Percentiles rank a stretch among this genome's conserved stretches.
phyloP scores from a whole-genome alignment of 108 stramenopile species.

The Nannochloropsis salina region DNA sequence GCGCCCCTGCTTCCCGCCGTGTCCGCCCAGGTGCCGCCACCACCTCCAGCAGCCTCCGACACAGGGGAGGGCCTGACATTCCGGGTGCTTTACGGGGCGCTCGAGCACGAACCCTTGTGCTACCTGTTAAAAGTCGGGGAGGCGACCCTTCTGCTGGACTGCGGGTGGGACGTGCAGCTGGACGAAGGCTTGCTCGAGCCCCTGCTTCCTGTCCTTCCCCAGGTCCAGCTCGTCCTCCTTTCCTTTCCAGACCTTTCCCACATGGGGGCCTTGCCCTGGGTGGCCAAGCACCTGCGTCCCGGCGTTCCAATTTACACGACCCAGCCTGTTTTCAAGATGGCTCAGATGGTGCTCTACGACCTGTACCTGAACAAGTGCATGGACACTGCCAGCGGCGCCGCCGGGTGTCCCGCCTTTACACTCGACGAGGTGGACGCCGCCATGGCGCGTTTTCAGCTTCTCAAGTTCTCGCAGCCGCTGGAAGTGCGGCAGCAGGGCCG shows the following conservation, averaged over 20 bases:
- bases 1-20: no score
- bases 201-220: conserved; percentile 36
- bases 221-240: conserved; percentile 46
- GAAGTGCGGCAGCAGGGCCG: conserved; percentile 45
- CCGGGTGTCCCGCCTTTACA: conserved; percentile 53
- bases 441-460: conserved; percentile 60
- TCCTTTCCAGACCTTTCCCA: conserved; percentile 50
- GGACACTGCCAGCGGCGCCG: not conserved
- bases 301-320: conserved; percentile 76
- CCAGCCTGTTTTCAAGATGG: conserved; percentile 89
- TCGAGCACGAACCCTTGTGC: not conserved
- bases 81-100: not conserved
- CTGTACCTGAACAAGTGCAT: conserved; percentile 58
- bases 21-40: not conserved
- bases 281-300: conserved; percentile 40
- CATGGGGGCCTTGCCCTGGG: conserved; percentile 43
- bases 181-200: conserved; percentile 39
- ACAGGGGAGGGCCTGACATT: conserved; percentile 11
- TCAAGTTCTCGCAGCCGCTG: conserved; percentile 82
- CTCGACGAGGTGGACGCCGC: conserved; percentile 80
- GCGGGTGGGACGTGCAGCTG: conserved; percentile 50
- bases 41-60: not conserved
- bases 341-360: conserved; percentile 91
- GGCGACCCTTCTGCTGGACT: conserved; percentile 50
- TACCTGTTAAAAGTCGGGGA: conserved; percentile 32